Evolutionary conservation across 768 basidiomycete genomes (phyloP).

Genomic region (Mycena pura): DNA sequence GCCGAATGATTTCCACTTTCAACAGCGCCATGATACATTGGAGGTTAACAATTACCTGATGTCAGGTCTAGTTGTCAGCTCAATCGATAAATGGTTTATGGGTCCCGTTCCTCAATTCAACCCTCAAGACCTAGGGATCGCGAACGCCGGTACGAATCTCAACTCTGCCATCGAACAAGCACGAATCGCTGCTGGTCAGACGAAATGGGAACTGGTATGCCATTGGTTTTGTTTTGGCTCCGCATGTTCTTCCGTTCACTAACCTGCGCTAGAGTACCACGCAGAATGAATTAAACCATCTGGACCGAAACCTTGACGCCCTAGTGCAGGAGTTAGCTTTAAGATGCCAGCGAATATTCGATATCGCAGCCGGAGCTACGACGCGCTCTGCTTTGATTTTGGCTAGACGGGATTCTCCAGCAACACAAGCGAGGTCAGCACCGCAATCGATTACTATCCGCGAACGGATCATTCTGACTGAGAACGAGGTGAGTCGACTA

Average conservation of each 20-base stretch:
- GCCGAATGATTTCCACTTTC: constrained; percentile 54
- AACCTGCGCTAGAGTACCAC: constrained; percentile 48
- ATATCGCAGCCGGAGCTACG: constrained; percentile 65
- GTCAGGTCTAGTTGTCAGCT: constrained; percentile 69
- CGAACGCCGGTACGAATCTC: constrained; percentile 43
- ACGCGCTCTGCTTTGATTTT: constrained; percentile 64
- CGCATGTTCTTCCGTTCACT: constrained; percentile 37
- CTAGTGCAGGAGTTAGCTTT: constrained; percentile 67
- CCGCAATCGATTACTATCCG: constrained; percentile 49
- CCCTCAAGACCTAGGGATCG: constrained; percentile 55
- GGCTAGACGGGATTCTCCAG: constrained; percentile 31
- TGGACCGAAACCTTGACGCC: constrained; percentile 73
- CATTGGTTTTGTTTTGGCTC: constrained; percentile 24
- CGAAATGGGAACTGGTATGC: constrained; percentile 63
- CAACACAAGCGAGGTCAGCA: constrained; percentile 39
- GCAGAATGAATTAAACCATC: constrained; percentile 57
- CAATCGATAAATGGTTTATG: constrained; percentile 82
- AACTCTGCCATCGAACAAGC: constrained; percentile 54
- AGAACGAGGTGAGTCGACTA: constrained; percentile 56
- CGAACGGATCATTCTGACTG: constrained; percentile 56
- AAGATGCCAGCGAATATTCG: constrained; percentile 68
- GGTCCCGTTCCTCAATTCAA: constrained; percentile 64
- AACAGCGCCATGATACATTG: constrained; percentile 72
- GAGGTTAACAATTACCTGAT: constrained; percentile 84
- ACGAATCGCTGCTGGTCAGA: constrained; percentile 52